These are phyloP conservation scores for Dimargaris cristalligena DNA, from an alignment of 192 early-diverging fungal species.

Conservation along the genomic window DNA sequence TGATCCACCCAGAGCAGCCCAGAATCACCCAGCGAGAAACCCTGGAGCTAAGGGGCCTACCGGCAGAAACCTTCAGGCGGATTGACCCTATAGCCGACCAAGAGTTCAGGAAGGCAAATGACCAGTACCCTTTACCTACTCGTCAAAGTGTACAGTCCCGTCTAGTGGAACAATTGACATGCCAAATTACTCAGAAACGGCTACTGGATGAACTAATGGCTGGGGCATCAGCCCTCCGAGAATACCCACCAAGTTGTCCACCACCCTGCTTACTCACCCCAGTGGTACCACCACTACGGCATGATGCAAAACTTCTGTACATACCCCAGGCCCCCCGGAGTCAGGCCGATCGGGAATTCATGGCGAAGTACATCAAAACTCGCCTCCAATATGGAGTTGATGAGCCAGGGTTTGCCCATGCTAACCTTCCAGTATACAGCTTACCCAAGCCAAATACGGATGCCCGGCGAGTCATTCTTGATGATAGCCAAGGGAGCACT, in stretches of 20 bases:
- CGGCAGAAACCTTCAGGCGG: neutral
- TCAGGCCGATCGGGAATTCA: neutral
- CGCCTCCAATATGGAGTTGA: neutral
- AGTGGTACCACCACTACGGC: neutral
- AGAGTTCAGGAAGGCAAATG: neutral
- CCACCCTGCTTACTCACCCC: neutral
- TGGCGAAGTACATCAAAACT: neutral
- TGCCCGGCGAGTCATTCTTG: slow-evolving; percentile 12
- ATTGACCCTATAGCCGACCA: neutral
- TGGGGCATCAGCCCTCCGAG: neutral
- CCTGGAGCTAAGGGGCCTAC: neutral
- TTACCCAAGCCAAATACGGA: neutral
- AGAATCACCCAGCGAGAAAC: neutral
- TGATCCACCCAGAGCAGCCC: neutral
- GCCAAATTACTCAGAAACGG: neutral
- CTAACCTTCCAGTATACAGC: neutral
- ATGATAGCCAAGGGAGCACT: slow-evolving; percentile 11
- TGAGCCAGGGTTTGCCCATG: neutral
- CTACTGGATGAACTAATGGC: neutral
- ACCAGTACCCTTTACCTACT: neutral
- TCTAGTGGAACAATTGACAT: neutral
- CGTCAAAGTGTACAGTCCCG: neutral
- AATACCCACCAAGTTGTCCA: neutral
- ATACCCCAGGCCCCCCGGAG: neutral
- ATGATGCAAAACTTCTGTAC: neutral